phyloP scores from a whole-genome alignment of 83 land plant genomes.

The Thuja plicata region DNA sequence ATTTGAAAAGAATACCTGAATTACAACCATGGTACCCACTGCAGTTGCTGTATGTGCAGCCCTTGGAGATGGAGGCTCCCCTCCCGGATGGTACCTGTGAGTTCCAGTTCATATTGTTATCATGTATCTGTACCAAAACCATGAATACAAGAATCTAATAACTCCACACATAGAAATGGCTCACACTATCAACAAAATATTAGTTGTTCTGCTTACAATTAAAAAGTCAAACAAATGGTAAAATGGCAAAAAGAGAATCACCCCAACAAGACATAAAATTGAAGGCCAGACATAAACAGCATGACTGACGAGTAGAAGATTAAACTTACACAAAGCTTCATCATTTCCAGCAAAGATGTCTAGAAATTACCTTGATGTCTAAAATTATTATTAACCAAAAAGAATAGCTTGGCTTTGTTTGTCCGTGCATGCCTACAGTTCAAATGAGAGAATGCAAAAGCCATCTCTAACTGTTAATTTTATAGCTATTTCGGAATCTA shows the following conservation, averaged over 20 bases:
- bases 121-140: background rate
- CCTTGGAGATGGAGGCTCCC: conserved; percentile 82
- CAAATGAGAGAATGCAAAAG: background rate
- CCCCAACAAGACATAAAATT: background rate
- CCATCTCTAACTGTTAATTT: too few species aligned
- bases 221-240: background rate
- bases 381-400: background rate
- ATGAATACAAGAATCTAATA: background rate
- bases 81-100: conserved; percentile 60
- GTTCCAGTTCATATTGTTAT: background rate
- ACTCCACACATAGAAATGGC: background rate
- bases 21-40: conserved; percentile 85
- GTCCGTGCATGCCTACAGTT: background rate
- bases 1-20: conserved; percentile 51
- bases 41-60: conserved; percentile 91
- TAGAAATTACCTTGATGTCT: background rate
- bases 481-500: too few species aligned
- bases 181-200: background rate
- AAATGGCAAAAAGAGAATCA: background rate
- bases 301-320: background rate
- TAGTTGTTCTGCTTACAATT: background rate
- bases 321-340: background rate
- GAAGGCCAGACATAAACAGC: background rate
- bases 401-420: background rate
- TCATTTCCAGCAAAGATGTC: background rate